phyloP scores from a whole-genome alignment of 2,329 filamentous ascomycete species.

The Exutisphaerella laricina region DNA sequence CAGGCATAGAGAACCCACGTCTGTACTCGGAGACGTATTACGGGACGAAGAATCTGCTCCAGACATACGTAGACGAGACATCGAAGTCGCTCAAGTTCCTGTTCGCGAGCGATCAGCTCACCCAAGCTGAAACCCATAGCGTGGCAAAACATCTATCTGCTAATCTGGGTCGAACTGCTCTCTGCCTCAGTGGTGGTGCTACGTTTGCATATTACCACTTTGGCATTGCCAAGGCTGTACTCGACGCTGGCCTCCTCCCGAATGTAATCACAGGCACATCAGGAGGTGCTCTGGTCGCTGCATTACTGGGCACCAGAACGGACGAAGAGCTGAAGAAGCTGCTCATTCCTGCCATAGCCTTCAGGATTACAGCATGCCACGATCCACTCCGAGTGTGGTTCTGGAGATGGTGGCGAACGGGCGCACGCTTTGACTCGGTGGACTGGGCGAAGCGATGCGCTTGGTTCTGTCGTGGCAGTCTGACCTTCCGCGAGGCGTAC shows the following conservation, averaged over 20 bases:
- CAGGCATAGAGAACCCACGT: constrained; percentile 84
- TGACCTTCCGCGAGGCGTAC: constrained; percentile 93
- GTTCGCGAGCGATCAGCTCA: constrained; percentile 60
- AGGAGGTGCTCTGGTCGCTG: constrained; percentile 85
- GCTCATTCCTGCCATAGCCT: constrained; percentile 78
- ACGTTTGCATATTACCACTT: constrained; percentile 97
- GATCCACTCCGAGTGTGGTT: constrained; percentile 73
- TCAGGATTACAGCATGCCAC: constrained; percentile 76
- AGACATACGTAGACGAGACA: constrained; percentile 83
- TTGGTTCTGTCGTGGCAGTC: constrained; percentile 87
- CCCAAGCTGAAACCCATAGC: constrained; percentile 65
- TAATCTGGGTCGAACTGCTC: constrained; percentile 85
- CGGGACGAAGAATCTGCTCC: constrained; percentile 91
- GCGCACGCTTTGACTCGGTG: constrained; percentile 86
- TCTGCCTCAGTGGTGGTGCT: constrained; percentile 89
- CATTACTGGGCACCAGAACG: constrained; percentile 79
- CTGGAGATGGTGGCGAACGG: constrained; percentile 82
- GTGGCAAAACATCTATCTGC: constrained; percentile 84
- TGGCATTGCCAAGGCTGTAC: constrained; percentile 79
- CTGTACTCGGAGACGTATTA: constrained; percentile 98
- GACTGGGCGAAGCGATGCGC: constrained; percentile 80
- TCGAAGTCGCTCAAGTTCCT: constrained; percentile 64
- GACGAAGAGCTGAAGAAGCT: constrained; percentile 83
- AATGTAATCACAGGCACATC: constrained; percentile 96
- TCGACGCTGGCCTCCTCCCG: constrained; percentile 79